Conservation (phyloP, 1,139 yeast genomes). For the Kazachstania sp. region DNA sequence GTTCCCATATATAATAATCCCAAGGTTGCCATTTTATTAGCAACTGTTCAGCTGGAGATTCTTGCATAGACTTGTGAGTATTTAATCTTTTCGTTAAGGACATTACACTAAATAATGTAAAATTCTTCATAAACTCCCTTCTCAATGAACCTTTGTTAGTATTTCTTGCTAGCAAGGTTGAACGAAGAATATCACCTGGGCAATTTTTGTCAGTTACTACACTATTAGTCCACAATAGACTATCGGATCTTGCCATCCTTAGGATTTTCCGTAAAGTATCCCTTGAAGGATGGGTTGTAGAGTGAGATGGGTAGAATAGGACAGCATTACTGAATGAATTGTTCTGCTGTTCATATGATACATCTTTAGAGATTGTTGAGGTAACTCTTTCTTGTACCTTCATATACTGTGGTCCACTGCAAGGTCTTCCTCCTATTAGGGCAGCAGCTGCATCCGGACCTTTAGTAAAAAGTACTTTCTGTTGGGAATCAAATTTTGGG, state of each 20-base stretch:
- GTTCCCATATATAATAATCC: constrained; percentile 15
- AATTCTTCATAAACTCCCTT: constrained; percentile 18
- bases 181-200: constrained; percentile 21
- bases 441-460: constrained; percentile 11
- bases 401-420: not conserved
- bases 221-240: constrained; percentile 11
- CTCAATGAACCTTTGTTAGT: constrained; percentile 9
- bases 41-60: not conserved
- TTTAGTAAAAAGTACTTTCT: constrained; percentile 7
- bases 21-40: constrained; percentile 11
- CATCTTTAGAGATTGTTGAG: not conserved
- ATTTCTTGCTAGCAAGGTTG: constrained; percentile 12
- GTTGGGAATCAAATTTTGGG: constrained; percentile 13
- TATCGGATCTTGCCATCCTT: constrained; percentile 4
- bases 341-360: not conserved
- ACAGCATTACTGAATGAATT: not conserved
- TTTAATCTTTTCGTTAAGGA: constrained; percentile 9
- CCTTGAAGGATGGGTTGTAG: not conserved
- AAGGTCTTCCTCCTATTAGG: constrained; percentile 9
- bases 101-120: constrained; percentile 12
- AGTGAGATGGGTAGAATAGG: not conserved
- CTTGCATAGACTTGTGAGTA: not conserved
- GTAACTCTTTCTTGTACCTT: constrained; percentile 1
- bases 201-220: constrained; percentile 8
- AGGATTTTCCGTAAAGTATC: constrained; percentile 6